Conservation (phyloP, 2,329 filamentous ascomycete genomes). For the Graphium sp. region DNA sequence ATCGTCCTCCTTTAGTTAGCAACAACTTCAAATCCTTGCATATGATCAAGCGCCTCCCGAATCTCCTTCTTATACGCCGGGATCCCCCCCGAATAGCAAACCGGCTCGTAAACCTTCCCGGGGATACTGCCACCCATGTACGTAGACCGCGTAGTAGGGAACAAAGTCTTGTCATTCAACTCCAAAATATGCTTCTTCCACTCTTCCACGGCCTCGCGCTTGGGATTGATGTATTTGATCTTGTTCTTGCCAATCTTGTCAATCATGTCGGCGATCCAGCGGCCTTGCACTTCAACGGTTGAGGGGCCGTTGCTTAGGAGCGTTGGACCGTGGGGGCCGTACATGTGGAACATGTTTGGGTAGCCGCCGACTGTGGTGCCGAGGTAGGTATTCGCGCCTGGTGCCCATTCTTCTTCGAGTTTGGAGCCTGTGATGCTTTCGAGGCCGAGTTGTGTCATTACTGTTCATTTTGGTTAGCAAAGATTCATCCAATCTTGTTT, state of each 20-base stretch:
- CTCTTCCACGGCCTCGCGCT: slow-evolving; percentile 20
- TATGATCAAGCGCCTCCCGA: slow-evolving; percentile 14
- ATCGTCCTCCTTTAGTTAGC: too few species aligned
- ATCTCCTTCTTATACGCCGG: slow-evolving; percentile 16
- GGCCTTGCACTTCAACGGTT: slow-evolving; percentile 34
- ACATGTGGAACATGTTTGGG: slow-evolving; percentile 34
- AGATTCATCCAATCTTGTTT: too few species aligned
- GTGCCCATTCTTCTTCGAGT: slow-evolving; percentile 23
- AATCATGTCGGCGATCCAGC: slow-evolving; percentile 35
- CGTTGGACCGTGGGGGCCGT: slow-evolving; percentile 39
- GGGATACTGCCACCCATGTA: slow-evolving; percentile 41
- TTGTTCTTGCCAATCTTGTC: slow-evolving; percentile 24
- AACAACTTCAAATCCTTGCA: slow-evolving; percentile 18
- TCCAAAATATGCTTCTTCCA: slow-evolving; percentile 34
- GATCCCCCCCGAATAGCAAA: slow-evolving; percentile 27
- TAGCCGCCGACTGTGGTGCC: slow-evolving; percentile 24
- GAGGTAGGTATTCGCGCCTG: slow-evolving; percentile 23
- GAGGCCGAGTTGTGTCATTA: slow-evolving; percentile 26
- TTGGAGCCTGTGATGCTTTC: slow-evolving; percentile 18
- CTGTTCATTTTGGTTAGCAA: slow-evolving; percentile 6
- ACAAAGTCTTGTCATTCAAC: slow-evolving; percentile 24
- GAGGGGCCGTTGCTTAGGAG: slow-evolving; percentile 38
- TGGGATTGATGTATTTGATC: slow-evolving; percentile 33
- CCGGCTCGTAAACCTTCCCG: slow-evolving; percentile 31
- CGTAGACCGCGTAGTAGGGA: slow-evolving; percentile 29